Percentiles rank a stretch among this genome's conserved stretches.
Conservation (phyloP, 305 asterid genomes). For the Fraxinus ornus region DNA sequence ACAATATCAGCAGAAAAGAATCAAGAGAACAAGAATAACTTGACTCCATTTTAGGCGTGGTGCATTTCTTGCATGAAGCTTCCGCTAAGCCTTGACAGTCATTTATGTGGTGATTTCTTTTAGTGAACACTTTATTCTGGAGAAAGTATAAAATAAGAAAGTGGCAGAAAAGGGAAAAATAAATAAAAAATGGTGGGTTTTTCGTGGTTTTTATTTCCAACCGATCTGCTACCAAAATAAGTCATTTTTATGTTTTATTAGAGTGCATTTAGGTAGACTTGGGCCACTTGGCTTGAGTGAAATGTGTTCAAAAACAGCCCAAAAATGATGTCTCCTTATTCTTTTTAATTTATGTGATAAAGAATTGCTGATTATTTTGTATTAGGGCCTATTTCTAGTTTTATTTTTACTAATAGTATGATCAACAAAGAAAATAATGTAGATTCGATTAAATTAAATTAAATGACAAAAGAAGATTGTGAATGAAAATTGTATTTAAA, state of each 20-base stretch:
- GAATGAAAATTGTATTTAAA: neutral
- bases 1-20: constrained; percentile 28
- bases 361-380: neutral
- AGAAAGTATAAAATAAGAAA: neutral
- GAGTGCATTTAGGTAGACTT: neutral
- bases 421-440: neutral
- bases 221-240: constrained; percentile 40
- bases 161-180: neutral
- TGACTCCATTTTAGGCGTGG: neutral
- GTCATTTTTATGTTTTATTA: neutral
- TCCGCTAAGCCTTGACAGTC: constrained; percentile 42
- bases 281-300: neutral
- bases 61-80: constrained; percentile 19
- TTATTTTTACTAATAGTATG: neutral
- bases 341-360: neutral
- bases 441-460: neutral
- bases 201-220: neutral
- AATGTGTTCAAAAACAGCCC: no score
- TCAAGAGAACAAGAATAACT: neutral
- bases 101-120: neutral
- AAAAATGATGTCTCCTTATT: no score
- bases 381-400: neutral
- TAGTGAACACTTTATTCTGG: neutral
- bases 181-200: neutral
- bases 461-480: neutral